Conservation (phyloP, 257 asterid genomes). For the Salvia rosmarinus region DNA sequence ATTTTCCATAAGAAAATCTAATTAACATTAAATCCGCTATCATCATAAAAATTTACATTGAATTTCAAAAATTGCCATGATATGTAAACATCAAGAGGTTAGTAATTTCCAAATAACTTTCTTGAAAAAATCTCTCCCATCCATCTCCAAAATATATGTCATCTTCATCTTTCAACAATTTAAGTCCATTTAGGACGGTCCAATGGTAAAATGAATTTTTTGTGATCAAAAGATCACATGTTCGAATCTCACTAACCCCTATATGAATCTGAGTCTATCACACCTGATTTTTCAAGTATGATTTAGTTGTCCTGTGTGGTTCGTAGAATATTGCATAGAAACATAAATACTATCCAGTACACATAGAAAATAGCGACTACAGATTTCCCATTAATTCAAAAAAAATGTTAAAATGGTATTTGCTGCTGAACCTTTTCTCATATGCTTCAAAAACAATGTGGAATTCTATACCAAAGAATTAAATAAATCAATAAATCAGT, state of each 20-base stretch:
- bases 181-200: slow-evolving; percentile 32
- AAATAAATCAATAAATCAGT: not conserved
- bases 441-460: slow-evolving; percentile 14
- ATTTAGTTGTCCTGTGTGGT: too few relatives aligned
- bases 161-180: slow-evolving; percentile 5
- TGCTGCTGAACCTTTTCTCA: not conserved
- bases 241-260: too few relatives aligned
- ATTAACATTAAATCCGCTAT: not conserved
- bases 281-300: too few relatives aligned
- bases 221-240: too few relatives aligned
- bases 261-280: too few relatives aligned
- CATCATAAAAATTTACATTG: slow-evolving; percentile 28
- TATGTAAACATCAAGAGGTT: slow-evolving; percentile 28
- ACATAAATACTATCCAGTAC: too few relatives aligned
- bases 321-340: too few relatives aligned
- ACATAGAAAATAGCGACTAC: too few relatives aligned
- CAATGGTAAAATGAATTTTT: too few relatives aligned
- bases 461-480: slow-evolving; percentile 29
- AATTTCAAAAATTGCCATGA: slow-evolving; percentile 31
- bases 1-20: not conserved
- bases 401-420: slow-evolving; percentile 9
- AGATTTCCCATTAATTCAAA: too few relatives aligned
- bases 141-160: slow-evolving; percentile 27
- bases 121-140: slow-evolving; percentile 31
- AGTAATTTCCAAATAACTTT: slow-evolving; percentile 22